phyloP scores from a whole-genome alignment of 495 filamentous ascomycete genomes.

The Bombardia bombarda region DNA sequence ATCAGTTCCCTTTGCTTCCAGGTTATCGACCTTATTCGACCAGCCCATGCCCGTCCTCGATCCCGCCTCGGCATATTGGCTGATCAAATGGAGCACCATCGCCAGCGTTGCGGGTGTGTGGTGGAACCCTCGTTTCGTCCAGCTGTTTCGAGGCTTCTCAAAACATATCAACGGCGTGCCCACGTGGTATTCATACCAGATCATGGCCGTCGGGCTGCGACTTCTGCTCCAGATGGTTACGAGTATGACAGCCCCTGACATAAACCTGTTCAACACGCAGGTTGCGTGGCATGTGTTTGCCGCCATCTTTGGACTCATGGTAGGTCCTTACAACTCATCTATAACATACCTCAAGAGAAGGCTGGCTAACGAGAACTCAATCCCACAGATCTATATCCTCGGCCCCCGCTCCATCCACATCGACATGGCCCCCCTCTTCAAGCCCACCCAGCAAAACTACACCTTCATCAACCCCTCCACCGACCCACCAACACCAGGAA shows the following conservation, averaged over 20 bases:
- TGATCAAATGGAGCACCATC: conserved; percentile 41
- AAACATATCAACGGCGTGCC: conserved; percentile 56
- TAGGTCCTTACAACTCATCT: conserved; percentile 28
- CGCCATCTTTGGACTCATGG: conserved; percentile 44
- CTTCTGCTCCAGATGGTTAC: conserved; percentile 44
- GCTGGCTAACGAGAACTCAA: neutral
- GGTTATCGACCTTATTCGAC: too few species aligned
- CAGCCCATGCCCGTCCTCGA: neutral
- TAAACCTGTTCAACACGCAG: conserved; percentile 27
- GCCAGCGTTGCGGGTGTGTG: conserved; percentile 52
- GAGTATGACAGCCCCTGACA: conserved; percentile 34
- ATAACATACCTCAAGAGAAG: neutral
- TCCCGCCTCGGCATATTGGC: conserved; percentile 23
- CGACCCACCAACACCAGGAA: conserved; percentile 12
- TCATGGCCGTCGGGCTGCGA: conserved; percentile 51
- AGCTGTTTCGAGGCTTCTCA: conserved; percentile 54
- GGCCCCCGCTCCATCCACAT: conserved; percentile 44
- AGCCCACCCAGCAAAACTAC: conserved; percentile 11
- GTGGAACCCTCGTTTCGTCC: conserved; percentile 69
- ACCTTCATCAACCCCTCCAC: neutral
- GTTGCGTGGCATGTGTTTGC: conserved; percentile 50
- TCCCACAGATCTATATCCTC: conserved; percentile 29
- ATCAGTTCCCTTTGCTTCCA: too few species aligned
- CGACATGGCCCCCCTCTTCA: conserved; percentile 52
- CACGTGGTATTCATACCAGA: conserved; percentile 63